A percentile compares a stretch with the other conserved stretches of the same genome.
These are phyloP conservation scores for Bassia scoparia DNA, from an alignment of 148 eudicot genomes.

Conservation along the genomic window DNA sequence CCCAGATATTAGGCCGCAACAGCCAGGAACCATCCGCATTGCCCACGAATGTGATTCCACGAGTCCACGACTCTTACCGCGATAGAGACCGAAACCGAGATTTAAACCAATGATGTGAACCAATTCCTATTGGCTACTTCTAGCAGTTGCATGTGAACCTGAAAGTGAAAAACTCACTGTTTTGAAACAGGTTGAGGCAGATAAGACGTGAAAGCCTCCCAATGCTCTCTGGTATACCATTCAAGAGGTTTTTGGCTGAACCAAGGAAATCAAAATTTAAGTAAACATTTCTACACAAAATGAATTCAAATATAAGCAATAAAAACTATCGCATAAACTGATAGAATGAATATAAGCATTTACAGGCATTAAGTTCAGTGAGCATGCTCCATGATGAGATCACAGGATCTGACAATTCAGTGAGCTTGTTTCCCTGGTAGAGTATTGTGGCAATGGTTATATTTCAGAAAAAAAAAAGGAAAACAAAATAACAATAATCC, in stretches of 20 bases:
- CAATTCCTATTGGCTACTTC: neutral
- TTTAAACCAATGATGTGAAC: neutral
- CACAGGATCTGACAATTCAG: conserved; percentile 47
- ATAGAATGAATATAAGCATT: neutral
- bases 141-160: neutral
- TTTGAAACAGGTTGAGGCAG: conserved; percentile 84
- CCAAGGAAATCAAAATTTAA: conserved; percentile 1
- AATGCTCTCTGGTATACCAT: conserved; percentile 66
- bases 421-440: conserved; percentile 82
- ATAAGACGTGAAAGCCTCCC: conserved; percentile 80
- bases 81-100: too few species aligned
- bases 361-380: conserved; percentile 85
- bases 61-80: too few species aligned
- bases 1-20: too few species aligned
- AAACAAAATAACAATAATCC: neutral
- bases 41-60: too few species aligned
- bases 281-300: neutral
- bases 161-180: conserved; percentile 58
- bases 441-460: conserved; percentile 3
- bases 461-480: neutral
- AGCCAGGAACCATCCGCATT: too few species aligned
- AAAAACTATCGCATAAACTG: neutral
- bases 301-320: neutral
- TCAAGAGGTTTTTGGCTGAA: conserved; percentile 75
- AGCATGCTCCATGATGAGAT: conserved; percentile 79